Evolutionary conservation across 164 flowering plant genomes (phyloP).

Genomic region (Akebia trifoliata): DNA sequence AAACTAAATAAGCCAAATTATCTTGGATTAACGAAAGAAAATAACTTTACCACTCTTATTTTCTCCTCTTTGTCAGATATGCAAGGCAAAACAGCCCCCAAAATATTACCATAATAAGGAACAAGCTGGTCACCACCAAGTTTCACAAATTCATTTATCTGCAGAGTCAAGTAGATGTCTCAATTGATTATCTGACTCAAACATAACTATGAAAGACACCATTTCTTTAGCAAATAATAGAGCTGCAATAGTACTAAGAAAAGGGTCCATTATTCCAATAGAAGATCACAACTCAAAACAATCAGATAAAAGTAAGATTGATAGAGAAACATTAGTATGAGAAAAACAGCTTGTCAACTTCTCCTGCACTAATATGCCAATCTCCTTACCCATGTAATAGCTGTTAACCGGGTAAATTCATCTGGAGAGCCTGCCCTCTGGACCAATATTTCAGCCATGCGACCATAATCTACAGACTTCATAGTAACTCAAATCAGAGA

Average conservation of each 20-base stretch:
- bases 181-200: constrained; percentile 1
- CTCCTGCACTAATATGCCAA: neutral
- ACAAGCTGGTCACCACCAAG: constrained; percentile 98
- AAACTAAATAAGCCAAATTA: neutral
- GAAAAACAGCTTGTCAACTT: neutral
- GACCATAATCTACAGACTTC: constrained; percentile 99
- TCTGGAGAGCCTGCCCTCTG: constrained; percentile 88
- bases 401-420: constrained; percentile 89
- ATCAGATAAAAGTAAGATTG: neutral
- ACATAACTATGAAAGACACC: neutral
- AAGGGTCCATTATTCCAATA: neutral
- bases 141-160: constrained; percentile 97
- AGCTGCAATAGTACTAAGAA: neutral
- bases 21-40: neutral
- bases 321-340: neutral
- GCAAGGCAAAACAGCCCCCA: constrained; percentile 94
- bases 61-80: constrained; percentile 96
- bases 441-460: constrained; percentile 98
- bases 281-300: neutral
- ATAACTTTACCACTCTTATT: constrained; percentile 73
- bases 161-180: constrained; percentile 18
- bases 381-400: constrained; percentile 86
- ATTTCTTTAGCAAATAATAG: neutral
- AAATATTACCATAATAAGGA: constrained; percentile 84
- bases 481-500: constrained; percentile 56